phyloP scores from a whole-genome alignment of 2,329 filamentous ascomycete genomes.

The Alternaria brassicae region DNA sequence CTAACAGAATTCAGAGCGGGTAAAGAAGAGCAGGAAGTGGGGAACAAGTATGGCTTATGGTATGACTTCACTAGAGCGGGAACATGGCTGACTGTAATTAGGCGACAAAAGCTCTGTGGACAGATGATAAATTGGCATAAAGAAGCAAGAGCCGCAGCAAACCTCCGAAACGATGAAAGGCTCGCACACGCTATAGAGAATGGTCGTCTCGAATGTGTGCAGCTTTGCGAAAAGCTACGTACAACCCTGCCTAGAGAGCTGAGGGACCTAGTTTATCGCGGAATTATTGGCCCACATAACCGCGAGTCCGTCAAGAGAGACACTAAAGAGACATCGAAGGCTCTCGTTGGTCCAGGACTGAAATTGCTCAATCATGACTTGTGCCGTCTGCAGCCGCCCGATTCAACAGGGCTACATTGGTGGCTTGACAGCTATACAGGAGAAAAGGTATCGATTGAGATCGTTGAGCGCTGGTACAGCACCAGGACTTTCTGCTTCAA shows the following conservation, averaged over 20 bases:
- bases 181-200: neutral
- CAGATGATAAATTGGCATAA: too few relatives aligned
- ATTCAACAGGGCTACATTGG: neutral
- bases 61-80: neutral
- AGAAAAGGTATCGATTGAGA: neutral
- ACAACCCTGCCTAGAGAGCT: neutral
- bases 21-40: neutral
- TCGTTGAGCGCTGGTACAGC: neutral
- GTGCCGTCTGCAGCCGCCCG: neutral
- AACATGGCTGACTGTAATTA: neutral
- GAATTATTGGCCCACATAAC: neutral
- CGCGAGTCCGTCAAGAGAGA: neutral
- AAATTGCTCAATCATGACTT: neutral
- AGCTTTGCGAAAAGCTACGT: neutral
- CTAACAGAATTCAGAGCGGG: neutral
- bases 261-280: neutral
- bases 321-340: neutral
- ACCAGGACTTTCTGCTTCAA: neutral
- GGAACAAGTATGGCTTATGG: neutral
- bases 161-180: neutral
- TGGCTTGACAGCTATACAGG: neutral
- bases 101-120: neutral
- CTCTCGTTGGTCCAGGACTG: neutral
- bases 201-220: neutral
- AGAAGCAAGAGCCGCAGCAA: neutral